Base-by-base conservation (phyloP, 164 flowering plant species). In the Tinospora cordifolia region DNA sequence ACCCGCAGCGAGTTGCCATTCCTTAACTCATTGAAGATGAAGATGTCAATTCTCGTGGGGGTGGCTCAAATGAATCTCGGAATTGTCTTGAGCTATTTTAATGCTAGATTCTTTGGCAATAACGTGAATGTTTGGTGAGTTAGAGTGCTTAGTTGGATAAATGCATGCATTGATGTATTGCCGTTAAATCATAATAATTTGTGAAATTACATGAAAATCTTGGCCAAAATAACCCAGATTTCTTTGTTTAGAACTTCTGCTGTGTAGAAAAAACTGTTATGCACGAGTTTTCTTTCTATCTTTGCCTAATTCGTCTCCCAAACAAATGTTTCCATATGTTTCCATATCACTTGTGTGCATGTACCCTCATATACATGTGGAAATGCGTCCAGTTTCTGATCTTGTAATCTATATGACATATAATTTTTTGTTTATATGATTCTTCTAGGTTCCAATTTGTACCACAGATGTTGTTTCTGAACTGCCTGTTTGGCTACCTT, bases 21-120 rank as follows among this genome's bases (percentile, higher is more conserved):
- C 71, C 90, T 94, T 15, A 94, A 94, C 78, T 94, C 98, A 14
- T 79, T 94, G 84, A 94, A 94, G 87, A 94, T 94, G 99, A 94
- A 94, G 84, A 90, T 94, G 99, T 94, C 99, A 8, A 94, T 94
- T 68, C 91, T 94, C 72, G 72, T 92, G 70, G 98, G 99, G 57
- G 98, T 94, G 39, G 85, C 94, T 38, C 99, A 94, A 67, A 94
- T 94, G 99, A 94, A 94, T 82, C 91, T 94, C 68, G 97, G 99
- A 67, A 92, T 94, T 71, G 74, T 92, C 63, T 46, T 94, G 84
- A 89, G 99, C 80, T 94, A 74, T 79, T 89, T 81, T 80, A 94
- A 94, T 84, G 99, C 90, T 47, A 75, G 17, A 72, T 94, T 83
- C 83, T 94, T 89, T 66, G 2, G 78, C 39, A 92, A 79, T 79